Evolutionary conservation across 2,329 filamentous ascomycete species (phyloP), one percentile per base, ranked within the genome.

Genomic region (Paecilomyces sp.): DNA sequence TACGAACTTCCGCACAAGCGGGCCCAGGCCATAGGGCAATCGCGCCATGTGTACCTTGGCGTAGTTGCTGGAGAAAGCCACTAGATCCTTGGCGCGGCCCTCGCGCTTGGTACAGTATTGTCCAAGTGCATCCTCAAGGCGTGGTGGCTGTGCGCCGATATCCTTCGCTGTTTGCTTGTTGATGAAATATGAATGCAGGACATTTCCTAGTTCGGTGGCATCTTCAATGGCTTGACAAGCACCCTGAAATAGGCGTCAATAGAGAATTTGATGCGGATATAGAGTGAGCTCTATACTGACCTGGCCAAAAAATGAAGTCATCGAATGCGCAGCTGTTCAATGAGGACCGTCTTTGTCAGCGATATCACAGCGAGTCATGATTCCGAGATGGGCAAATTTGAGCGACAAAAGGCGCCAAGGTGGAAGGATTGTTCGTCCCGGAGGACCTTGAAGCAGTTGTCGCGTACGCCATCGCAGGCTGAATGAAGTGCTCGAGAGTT

Each of bases 241-340:
- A 5, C 51, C 51, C 51, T 53, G 9, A 6, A 30, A 25, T 15
- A 25, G 8, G 5, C 15, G 51, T 53, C 22, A 53, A 24, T 15
- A 25, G 28, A 24, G 8, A 13, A 7, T 53, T 7, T 7, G 51
- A 24, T 53, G 5, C 28, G 3, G 9, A 12, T 53, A 28, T 13
- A 7, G 11, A 9, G 24, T 15, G 25, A 53, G 51, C 7, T 53
- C 22, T 28, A 25, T 7, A 13, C 51, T n/a, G 3, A 53, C 51
- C 51, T 53, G 51, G 51, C 51, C 51, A 28, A 53, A 53, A 24
- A 53, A 53, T n/a, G 51, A 53, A 53, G 51, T 53, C 51, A 53
- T 53, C 8, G 51, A 53, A 53, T 53, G 51, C 22, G 51, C 51
- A 25, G 51, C 51, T 53, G 41, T 47, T 22, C 15, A n/a, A 18